phyloP scores from a whole-genome alignment of 202 grass and related monocot species.

The Setaria viridis region DNA sequence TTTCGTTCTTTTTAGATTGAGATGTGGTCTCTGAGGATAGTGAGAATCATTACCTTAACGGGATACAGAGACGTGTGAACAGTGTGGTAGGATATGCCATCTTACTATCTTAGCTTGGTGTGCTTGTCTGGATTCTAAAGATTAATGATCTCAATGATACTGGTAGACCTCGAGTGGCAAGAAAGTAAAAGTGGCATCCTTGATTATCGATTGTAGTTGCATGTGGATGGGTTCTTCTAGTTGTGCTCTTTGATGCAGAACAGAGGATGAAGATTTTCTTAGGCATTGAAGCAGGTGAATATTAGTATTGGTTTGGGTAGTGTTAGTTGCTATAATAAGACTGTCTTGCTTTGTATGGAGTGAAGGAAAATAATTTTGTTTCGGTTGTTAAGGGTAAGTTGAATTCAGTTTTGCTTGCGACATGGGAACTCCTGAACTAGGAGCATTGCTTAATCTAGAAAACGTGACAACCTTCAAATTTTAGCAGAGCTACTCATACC shows the following conservation, averaged over 20 bases:
- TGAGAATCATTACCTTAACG: not conserved
- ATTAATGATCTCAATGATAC: not conserved
- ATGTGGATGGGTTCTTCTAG: not conserved
- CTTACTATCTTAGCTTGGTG: conserved; percentile 30
- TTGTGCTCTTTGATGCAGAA: not conserved
- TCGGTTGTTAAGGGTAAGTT: not conserved
- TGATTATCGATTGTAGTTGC: not conserved
- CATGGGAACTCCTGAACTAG: conserved; percentile 1
- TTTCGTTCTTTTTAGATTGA: not conserved
- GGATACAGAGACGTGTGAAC: not conserved
- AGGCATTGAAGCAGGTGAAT: not conserved
- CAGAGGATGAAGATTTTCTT: not conserved
- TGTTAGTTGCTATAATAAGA: not conserved
- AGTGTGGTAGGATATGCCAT: conserved; percentile 6
- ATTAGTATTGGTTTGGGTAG: not conserved
- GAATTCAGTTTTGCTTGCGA: conserved; percentile 10
- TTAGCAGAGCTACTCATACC: not conserved
- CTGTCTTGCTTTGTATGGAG: not conserved
- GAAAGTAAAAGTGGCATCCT: not conserved
- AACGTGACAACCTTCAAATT: not conserved
- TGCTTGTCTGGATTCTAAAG: not conserved
- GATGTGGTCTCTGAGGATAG: not conserved
- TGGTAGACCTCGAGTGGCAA: not conserved
- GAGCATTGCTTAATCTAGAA: not conserved
- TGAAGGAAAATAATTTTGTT: not conserved